These are phyloP conservation scores for Boletus coccyginus DNA, from an alignment of 768 basidiomycete species.

Conservation along the genomic window DNA sequence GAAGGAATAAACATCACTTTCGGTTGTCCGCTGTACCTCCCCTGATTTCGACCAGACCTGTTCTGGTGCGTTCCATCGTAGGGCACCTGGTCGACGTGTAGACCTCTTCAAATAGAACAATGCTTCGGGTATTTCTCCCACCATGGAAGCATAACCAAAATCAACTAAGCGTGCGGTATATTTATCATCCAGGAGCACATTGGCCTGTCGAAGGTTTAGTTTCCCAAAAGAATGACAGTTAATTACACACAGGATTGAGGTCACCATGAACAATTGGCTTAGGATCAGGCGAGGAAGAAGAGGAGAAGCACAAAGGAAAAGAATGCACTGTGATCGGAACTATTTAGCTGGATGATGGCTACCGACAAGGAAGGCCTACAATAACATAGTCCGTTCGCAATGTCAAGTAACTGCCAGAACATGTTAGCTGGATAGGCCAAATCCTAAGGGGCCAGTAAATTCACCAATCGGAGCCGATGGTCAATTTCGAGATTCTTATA, in stretches of 20 bases:
- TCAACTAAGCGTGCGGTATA: slow-evolving; percentile 1
- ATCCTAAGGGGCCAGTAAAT: too few relatives aligned
- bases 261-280: background rate
- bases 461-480: background rate
- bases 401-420: background rate
- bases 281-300: too few relatives aligned
- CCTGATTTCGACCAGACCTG: background rate
- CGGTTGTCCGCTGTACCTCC: background rate
- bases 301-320: background rate
- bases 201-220: background rate
- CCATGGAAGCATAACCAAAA: background rate
- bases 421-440: too few relatives aligned
- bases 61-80: slow-evolving; percentile 2
- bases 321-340: background rate
- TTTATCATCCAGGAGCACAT: background rate
- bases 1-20: slow-evolving; percentile 2
- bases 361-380: background rate
- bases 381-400: background rate
- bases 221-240: too few relatives aligned
- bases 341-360: background rate
- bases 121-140: background rate
- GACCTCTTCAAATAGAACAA: background rate
- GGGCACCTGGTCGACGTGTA: background rate
- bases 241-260: background rate
- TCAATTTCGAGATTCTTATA: background rate